These are phyloP conservation scores for Picochlorum costavermella DNA, from an alignment of 139 green algal species.

Conservation along the genomic window DNA sequence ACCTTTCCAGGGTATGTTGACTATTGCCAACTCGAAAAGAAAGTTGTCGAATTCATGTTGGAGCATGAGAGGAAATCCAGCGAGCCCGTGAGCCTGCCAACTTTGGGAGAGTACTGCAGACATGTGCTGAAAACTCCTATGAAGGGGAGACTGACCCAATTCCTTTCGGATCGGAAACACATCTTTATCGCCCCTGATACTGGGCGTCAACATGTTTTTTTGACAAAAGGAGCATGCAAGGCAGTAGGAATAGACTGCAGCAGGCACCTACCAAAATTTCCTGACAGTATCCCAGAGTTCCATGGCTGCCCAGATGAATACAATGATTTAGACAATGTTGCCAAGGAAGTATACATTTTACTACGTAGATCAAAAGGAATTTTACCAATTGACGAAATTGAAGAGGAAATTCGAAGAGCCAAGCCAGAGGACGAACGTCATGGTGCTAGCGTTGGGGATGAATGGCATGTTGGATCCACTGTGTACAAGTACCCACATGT, in stretches of 20 bases:
- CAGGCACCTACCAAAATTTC: no score
- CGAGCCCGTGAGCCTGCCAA: neutral
- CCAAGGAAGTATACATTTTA: no score
- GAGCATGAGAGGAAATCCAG: neutral
- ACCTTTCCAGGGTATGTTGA: neutral
- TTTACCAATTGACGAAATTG: neutral
- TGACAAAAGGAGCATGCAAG: no score
- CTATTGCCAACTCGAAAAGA: neutral
- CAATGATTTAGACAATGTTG: no score
- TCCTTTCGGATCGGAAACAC: neutral
- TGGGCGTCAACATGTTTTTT: neutral
- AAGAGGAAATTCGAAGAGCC: neutral
- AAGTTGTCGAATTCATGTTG: neutral
- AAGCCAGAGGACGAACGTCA: neutral
- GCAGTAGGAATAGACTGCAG: no score
- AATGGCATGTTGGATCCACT: neutral
- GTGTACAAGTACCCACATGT: constrained; percentile 3
- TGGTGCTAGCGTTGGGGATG: neutral
- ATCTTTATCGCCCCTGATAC: neutral
- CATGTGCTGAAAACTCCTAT: neutral
- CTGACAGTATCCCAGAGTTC: no score
- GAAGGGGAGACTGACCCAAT: neutral
- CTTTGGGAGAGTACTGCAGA: neutral
- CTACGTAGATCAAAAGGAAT: neutral
- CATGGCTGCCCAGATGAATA: no score